Evolutionary conservation across 2,329 filamentous ascomycete species (phyloP).

Genomic region (Colletotrichum tabaci): DNA sequence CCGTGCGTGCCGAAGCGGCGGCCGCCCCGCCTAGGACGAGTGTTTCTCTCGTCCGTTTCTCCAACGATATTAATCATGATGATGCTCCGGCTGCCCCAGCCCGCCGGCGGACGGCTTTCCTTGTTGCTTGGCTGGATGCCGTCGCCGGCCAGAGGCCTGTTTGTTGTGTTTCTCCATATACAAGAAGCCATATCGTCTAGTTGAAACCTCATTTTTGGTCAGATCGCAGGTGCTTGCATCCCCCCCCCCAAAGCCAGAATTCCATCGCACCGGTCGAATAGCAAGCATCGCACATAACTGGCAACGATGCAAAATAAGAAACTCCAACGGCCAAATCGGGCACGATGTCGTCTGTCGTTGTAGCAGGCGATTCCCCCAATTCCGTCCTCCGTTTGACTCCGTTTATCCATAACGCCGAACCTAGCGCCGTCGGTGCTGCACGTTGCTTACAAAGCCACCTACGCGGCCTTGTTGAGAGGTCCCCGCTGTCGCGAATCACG

Average conservation of each 20-base stretch:
- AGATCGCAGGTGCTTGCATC: constrained; percentile 23
- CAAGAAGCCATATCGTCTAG: constrained; percentile 35
- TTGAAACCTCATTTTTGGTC: constrained; percentile 12
- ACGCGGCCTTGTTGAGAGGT: neutral
- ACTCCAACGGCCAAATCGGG: neutral
- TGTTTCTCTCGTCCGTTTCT: constrained; percentile 1
- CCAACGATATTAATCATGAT: neutral
- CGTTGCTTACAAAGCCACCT: constrained; percentile 31
- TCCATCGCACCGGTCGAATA: constrained; percentile 11
- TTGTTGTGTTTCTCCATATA: constrained; percentile 23
- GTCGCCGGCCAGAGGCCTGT: neutral
- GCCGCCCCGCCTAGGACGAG: neutral
- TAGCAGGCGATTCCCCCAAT: constrained; percentile 22
- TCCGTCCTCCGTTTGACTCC: constrained; percentile 28
- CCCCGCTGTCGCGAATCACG: constrained; percentile 1
- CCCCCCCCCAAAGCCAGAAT: neutral
- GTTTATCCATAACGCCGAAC: constrained; percentile 41
- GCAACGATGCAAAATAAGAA: constrained; percentile 16
- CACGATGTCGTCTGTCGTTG: constrained; percentile 28
- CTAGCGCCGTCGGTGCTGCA: constrained; percentile 33
- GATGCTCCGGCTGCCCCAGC: constrained; percentile 22
- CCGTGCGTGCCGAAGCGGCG: constrained; percentile 7
- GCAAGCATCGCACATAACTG: constrained; percentile 21
- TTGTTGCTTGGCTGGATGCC: constrained; percentile 9
- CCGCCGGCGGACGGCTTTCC: constrained; percentile 2